These are phyloP conservation scores for Scheffersomyces segobiensis DNA, from an alignment of 1,139 yeast genomes.

Conservation along the genomic window DNA sequence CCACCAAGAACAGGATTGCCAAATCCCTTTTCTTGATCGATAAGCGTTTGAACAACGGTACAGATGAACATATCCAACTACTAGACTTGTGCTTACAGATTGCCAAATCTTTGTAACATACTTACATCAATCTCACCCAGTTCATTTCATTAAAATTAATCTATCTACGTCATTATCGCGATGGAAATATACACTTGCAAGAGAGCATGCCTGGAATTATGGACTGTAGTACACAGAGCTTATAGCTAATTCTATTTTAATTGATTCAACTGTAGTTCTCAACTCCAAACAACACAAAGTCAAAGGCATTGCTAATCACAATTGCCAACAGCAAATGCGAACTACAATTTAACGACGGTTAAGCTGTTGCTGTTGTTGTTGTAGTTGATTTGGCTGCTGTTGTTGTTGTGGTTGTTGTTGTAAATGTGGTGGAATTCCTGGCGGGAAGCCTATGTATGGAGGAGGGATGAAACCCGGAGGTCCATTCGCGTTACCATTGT, in stretches of 20 bases:
- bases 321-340: not conserved
- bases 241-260: not conserved
- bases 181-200: not conserved
- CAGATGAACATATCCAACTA: constrained; percentile 87
- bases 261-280: not conserved
- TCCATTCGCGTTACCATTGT: constrained; percentile 17
- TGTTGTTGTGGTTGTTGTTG: constrained; percentile 9
- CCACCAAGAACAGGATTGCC: constrained; percentile 66
- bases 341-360: not conserved
- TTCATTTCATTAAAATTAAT: not conserved
- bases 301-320: not conserved
- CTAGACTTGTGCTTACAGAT: constrained; percentile 67
- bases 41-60: constrained; percentile 73
- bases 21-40: constrained; percentile 73
- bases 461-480: constrained; percentile 17
- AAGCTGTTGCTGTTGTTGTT: constrained; percentile 9
- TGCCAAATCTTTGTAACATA: constrained; percentile 32
- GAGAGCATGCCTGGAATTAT: not conserved
- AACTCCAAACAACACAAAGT: not conserved
- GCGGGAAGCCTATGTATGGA: constrained; percentile 25
- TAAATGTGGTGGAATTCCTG: constrained; percentile 22
- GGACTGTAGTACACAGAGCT: constrained; percentile 4
- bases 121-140: not conserved
- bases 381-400: constrained; percentile 15
- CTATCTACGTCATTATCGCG: not conserved